Percentiles rank a stretch among this genome's conserved stretches.
These are phyloP conservation scores for Penicillium sp. DNA, from an alignment of 2,329 filamentous ascomycete species.

Conservation along the genomic window DNA sequence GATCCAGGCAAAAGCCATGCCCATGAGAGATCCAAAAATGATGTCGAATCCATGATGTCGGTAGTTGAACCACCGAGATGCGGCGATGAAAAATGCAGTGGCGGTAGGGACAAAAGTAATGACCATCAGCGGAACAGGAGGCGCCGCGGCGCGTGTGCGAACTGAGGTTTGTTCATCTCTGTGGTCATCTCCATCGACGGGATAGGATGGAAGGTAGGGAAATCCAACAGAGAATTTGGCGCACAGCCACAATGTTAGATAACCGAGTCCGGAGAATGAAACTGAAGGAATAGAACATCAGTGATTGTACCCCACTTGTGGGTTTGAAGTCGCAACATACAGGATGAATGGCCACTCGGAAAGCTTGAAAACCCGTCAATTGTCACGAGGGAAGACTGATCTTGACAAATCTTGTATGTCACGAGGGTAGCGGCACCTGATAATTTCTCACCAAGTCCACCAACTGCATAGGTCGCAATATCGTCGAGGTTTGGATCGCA, in stretches of 20 bases:
- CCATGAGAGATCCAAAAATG: slow-evolving; percentile 78
- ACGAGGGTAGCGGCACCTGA: slow-evolving; percentile 67
- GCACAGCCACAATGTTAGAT: slow-evolving; percentile 83
- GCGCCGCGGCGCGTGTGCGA: slow-evolving; percentile 74
- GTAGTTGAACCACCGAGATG: slow-evolving; percentile 83
- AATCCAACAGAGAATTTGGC: slow-evolving; percentile 52
- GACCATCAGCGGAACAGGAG: slow-evolving; percentile 75
- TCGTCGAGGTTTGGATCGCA: slow-evolving; percentile 74
- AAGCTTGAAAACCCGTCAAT: slow-evolving; percentile 85
- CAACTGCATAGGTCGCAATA: slow-evolving; percentile 61
- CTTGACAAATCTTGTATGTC: slow-evolving; percentile 72
- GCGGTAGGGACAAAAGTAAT: slow-evolving; percentile 71
- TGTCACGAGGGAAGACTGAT: slow-evolving; percentile 57
- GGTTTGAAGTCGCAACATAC: slow-evolving; percentile 31
- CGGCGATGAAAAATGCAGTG: slow-evolving; percentile 75
- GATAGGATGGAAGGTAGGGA: slow-evolving; percentile 40
- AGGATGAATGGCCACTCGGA: slow-evolving; percentile 73
- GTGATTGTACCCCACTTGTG: neutral
- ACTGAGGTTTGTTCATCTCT: slow-evolving; percentile 45
- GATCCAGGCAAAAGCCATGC: slow-evolving; percentile 68
- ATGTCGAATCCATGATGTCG: slow-evolving; percentile 93
- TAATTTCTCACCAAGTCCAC: slow-evolving; percentile 56
- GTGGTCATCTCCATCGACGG: slow-evolving; percentile 24
- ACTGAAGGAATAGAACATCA: slow-evolving; percentile 40
- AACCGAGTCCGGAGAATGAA: slow-evolving; percentile 76